Conservation (phyloP, 257 asterid genomes). For the Capsicum rhomboideum region DNA sequence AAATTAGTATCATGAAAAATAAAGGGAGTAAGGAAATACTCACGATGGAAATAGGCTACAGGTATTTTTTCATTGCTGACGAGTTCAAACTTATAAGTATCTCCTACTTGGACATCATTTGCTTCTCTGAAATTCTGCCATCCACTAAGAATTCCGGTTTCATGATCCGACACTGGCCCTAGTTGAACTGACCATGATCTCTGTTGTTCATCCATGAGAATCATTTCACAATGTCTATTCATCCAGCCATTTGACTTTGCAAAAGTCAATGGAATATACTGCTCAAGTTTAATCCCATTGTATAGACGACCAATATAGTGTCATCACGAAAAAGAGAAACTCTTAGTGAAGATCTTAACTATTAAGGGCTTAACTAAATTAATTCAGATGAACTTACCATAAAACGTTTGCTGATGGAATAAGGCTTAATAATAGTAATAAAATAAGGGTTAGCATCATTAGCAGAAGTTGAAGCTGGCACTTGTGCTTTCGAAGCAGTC, state of each 20-base stretch:
- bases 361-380: not conserved
- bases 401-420: not conserved
- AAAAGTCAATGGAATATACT: not conserved
- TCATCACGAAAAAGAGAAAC: not conserved
- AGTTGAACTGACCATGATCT: not conserved
- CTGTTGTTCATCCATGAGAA: not conserved
- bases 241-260: not conserved
- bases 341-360: not conserved
- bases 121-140: not conserved
- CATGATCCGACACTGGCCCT: not conserved
- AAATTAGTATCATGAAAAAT: not conserved
- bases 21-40: not conserved
- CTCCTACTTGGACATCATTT: constrained; percentile 8
- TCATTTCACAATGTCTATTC: not conserved
- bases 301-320: not conserved
- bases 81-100: not conserved
- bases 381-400: not conserved
- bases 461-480: not conserved
- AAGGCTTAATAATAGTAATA: not conserved
- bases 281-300: not conserved
- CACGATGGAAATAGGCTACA: not conserved
- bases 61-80: not conserved
- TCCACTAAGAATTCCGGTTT: not conserved
- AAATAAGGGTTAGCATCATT: not conserved
- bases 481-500: not conserved